Evolutionary conservation across 2,329 filamentous ascomycete genomes (phyloP).

Genomic region (Botrytis cinerea): DNA sequence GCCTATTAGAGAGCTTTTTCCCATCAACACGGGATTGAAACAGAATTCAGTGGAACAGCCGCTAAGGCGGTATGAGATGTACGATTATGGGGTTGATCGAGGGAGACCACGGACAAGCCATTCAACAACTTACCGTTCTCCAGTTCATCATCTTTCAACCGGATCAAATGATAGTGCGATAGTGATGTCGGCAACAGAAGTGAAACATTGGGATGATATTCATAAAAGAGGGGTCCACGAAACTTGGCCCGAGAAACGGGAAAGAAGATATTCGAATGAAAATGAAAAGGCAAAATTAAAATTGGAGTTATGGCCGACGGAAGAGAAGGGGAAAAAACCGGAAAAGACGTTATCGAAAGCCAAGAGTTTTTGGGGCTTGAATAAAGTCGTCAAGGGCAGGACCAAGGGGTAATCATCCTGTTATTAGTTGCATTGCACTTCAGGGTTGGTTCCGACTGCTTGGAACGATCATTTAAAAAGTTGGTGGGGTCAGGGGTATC

Average conservation of each 20-base stretch:
- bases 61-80: neutral
- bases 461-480: slow-evolving; percentile 8
- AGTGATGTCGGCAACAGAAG: slow-evolving; percentile 17
- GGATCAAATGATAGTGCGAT: slow-evolving; percentile 24
- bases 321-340: slow-evolving; percentile 20
- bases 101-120: slow-evolving; percentile 19
- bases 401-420: slow-evolving; percentile 8
- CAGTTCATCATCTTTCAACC: slow-evolving; percentile 16
- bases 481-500: neutral
- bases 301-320: slow-evolving; percentile 13
- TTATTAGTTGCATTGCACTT: slow-evolving; percentile 14
- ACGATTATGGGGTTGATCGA: neutral
- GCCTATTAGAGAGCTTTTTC: slow-evolving; percentile 6
- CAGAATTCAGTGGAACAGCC: neutral
- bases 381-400: slow-evolving; percentile 14
- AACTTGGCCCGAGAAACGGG: slow-evolving; percentile 7
- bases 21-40: neutral
- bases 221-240: neutral
- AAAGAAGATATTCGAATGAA: neutral
- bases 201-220: slow-evolving; percentile 9
- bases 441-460: slow-evolving; percentile 20
- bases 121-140: slow-evolving; percentile 11
- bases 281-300: neutral
- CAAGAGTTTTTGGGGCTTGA: slow-evolving; percentile 24
- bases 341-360: slow-evolving; percentile 22